phyloP scores from a whole-genome alignment of 1,284 basidiomycete genomes.

The Gomphus sp. region DNA sequence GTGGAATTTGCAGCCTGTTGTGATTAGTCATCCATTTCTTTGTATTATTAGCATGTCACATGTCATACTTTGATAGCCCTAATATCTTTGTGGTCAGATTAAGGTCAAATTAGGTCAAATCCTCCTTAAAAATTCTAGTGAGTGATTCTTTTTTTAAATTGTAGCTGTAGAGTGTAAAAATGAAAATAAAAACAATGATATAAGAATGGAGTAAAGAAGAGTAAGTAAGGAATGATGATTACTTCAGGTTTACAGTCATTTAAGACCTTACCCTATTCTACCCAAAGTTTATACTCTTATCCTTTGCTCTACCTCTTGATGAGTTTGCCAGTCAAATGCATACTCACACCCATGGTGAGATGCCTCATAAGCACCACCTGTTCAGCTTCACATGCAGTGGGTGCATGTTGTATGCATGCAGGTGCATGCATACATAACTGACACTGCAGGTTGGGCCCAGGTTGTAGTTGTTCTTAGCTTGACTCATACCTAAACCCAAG shows the following conservation, averaged over 20 bases:
- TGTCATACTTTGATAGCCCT: too few species aligned
- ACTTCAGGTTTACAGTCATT: constrained; percentile 74
- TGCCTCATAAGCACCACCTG: constrained; percentile 6
- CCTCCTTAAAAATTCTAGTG: constrained; percentile 70
- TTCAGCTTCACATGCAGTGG: constrained; percentile 21
- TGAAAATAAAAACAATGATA: not conserved
- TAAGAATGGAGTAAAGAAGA: not conserved
- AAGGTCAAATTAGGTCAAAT: too few species aligned
- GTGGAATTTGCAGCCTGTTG: too few species aligned
- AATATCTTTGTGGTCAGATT: too few species aligned
- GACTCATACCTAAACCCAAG: too few species aligned
- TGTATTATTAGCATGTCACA: too few species aligned
- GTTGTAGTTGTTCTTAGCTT: too few species aligned
- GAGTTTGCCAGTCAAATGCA: constrained; percentile 59
- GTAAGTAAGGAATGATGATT: constrained; percentile 16
- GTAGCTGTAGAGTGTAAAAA: constrained; percentile 50
- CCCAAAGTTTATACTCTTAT: constrained; percentile 70
- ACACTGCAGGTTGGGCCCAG: too few species aligned
- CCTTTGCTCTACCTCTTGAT: constrained; percentile 56
- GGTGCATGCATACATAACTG: too few species aligned
- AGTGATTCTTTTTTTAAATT: constrained; percentile 76
- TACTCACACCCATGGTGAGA: constrained; percentile 67
- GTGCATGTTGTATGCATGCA: too few species aligned
- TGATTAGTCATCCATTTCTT: too few species aligned
- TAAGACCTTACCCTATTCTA: constrained; percentile 53